A percentile compares a stretch with the other conserved stretches of the same genome.
These are phyloP conservation scores for Aspergillus avenaceus DNA, from an alignment of 495 filamentous ascomycete genomes.

Conservation along the genomic window DNA sequence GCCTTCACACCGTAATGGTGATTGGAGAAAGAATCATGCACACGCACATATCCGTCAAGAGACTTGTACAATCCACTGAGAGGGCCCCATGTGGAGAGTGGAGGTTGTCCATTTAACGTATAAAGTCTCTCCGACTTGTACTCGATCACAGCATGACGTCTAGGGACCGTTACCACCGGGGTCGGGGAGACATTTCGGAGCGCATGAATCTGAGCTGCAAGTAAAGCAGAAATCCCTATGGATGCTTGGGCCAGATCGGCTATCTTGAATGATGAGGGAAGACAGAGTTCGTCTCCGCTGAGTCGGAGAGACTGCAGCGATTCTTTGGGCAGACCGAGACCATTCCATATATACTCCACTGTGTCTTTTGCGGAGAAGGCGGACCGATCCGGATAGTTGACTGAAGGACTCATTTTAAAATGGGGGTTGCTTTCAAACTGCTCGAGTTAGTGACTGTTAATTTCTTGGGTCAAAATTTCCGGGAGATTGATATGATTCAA, in stretches of 20 bases:
- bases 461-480: no score
- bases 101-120: slow-evolving; percentile 22
- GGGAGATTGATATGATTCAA: no score
- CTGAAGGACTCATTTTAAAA: not conserved
- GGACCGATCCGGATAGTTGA: not conserved
- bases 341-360: slow-evolving; percentile 16
- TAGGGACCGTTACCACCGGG: slow-evolving; percentile 27
- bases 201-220: slow-evolving; percentile 33
- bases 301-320: slow-evolving; percentile 8
- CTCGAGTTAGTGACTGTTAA: not conserved
- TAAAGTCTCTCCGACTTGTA: slow-evolving; percentile 43
- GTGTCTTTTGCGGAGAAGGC: slow-evolving; percentile 13
- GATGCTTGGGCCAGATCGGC: slow-evolving; percentile 40
- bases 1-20: slow-evolving; percentile 31
- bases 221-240: slow-evolving; percentile 37
- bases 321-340: slow-evolving; percentile 11
- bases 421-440: not conserved
- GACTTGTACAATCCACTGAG: slow-evolving; percentile 42
- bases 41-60: slow-evolving; percentile 40
- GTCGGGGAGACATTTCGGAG: slow-evolving; percentile 11
- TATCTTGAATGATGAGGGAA: slow-evolving; percentile 43
- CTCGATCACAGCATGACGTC: slow-evolving; percentile 36
- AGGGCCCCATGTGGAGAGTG: slow-evolving; percentile 24
- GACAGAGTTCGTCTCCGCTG: slow-evolving; percentile 12
- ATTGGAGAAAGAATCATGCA: slow-evolving; percentile 41